These are phyloP conservation scores for Fusarium subtropicale DNA, from an alignment of 2,329 filamentous ascomycete species.

Conservation along the genomic window DNA sequence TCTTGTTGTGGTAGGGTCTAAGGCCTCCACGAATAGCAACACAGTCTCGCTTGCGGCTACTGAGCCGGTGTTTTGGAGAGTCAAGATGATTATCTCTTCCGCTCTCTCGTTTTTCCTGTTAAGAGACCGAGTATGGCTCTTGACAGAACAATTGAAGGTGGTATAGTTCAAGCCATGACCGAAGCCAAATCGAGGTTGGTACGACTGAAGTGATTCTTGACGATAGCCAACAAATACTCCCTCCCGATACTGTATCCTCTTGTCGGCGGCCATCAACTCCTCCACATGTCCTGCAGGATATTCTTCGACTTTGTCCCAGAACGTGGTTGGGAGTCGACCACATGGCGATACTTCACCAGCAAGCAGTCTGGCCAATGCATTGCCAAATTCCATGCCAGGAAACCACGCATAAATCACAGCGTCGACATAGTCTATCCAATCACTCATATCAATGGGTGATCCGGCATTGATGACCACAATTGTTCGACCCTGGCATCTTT, in stretches of 20 bases:
- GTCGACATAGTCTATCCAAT: neutral
- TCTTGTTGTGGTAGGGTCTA: neutral
- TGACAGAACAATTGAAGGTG: neutral
- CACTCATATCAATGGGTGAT: neutral
- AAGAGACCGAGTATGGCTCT: neutral
- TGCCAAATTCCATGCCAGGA: neutral
- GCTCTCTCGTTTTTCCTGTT: too few relatives aligned
- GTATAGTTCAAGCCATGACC: neutral
- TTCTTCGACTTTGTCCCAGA: neutral
- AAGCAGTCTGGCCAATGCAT: neutral
- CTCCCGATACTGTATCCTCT: neutral
- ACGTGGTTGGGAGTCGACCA: neutral
- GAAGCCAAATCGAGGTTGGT: neutral
- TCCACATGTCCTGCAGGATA: neutral
- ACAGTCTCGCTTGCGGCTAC: neutral
- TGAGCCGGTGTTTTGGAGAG: neutral
- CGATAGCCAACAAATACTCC: neutral
- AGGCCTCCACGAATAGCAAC: neutral
- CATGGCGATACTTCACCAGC: neutral
- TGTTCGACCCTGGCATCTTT: neutral
- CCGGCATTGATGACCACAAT: neutral
- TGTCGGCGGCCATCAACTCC: neutral
- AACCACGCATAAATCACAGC: neutral
- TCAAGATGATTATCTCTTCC: too few relatives aligned
- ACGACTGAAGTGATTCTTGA: neutral